phyloP scores from a whole-genome alignment of 257 asterid genomes.

The Petunia secreta region DNA sequence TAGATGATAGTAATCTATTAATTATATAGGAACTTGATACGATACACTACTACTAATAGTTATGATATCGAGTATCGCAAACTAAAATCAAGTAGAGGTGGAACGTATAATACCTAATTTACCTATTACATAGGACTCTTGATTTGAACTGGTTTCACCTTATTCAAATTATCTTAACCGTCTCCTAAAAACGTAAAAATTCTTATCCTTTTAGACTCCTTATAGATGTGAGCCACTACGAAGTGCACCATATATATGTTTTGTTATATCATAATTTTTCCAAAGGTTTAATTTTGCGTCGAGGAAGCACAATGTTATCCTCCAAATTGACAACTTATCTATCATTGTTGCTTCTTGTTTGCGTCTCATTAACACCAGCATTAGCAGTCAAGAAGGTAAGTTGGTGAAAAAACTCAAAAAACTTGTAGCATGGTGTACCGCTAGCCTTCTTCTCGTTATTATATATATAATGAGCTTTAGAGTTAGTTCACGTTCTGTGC shows the following conservation, averaged over 20 bases:
- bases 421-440: no score
- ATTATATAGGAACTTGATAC: no score
- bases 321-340: constrained; percentile 37
- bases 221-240: background rate
- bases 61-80: background rate
- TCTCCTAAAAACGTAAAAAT: background rate
- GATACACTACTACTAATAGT: no score
- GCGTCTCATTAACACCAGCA: constrained; percentile 45
- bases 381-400: constrained; percentile 60
- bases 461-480: no score
- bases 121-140: background rate
- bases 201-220: background rate
- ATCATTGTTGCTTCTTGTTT: constrained; percentile 40
- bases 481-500: no score
- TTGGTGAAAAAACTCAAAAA: background rate
- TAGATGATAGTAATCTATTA: background rate
- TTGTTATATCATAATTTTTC: background rate
- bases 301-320: constrained; percentile 32
- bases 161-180: background rate
- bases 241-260: background rate
- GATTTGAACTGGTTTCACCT: background rate
- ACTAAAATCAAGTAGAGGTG: no score
- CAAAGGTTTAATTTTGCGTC: background rate
- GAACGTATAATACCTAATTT: background rate
- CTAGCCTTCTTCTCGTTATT: no score